A percentile compares a stretch with the other conserved stretches of the same genome.
Evolutionary conservation across 208 protist genomes (phyloP).

Genomic region (Jaenimonas drosophilae): DNA sequence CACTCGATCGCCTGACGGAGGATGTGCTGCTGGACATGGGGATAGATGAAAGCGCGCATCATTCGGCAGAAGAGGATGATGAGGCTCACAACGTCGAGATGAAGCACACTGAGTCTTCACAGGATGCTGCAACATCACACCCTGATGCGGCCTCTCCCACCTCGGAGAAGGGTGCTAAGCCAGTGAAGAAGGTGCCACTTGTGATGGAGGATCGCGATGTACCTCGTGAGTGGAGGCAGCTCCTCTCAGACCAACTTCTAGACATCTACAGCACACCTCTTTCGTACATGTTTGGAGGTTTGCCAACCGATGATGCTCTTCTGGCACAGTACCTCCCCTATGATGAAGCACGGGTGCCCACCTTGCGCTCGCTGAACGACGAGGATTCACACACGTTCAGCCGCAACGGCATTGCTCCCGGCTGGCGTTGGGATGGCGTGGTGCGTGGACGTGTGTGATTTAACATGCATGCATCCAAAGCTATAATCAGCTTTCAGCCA

Average conservation of each 20-base stretch:
- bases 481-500: too few relatives aligned
- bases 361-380: neutral
- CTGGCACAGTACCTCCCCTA: constrained; percentile 65
- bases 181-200: too few relatives aligned
- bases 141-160: too few relatives aligned
- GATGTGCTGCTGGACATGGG: constrained; percentile 27
- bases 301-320: constrained; percentile 38
- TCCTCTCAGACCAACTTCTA: constrained; percentile 50
- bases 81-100: constrained; percentile 5
- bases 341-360: too few relatives aligned
- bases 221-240: constrained; percentile 34
- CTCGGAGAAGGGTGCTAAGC: too few relatives aligned
- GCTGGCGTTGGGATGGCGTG: constrained; percentile 83
- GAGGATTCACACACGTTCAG: constrained; percentile 9
- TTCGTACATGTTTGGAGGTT: constrained; percentile 15
- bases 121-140: too few relatives aligned
- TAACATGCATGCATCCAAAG: too few relatives aligned
- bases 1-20: neutral
- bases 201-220: constrained; percentile 31
- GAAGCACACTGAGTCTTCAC: neutral
- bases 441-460: constrained; percentile 35
- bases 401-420: constrained; percentile 28
- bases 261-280: constrained; percentile 37
- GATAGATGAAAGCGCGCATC: constrained; percentile 6
- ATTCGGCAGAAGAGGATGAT: neutral